Evolutionary conservation across 2,329 filamentous ascomycete species (phyloP).

Genomic region (Penicillium thymicola): DNA sequence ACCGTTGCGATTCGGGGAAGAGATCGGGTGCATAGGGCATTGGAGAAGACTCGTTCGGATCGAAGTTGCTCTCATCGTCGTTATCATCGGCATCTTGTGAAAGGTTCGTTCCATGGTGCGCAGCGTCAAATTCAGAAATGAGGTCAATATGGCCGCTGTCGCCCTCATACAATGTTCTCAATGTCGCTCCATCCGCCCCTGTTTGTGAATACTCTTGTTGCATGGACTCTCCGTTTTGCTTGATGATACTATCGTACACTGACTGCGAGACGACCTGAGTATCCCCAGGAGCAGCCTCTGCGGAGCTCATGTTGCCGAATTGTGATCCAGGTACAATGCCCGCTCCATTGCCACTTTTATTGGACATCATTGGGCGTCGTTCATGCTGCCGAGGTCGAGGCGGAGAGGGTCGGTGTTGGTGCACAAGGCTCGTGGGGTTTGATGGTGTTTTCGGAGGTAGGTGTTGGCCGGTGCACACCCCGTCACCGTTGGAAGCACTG

Average conservation of each 20-base stretch:
- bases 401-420: conserved; percentile 2
- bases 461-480: conserved; percentile 6
- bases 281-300: conserved; percentile 37
- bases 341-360: conserved; percentile 8
- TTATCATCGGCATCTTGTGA: conserved; percentile 53
- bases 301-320: conserved; percentile 33
- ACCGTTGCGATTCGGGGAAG: conserved; percentile 48
- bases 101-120: conserved; percentile 19
- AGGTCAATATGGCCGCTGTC: conserved; percentile 46
- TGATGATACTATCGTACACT: conserved; percentile 41
- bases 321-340: conserved; percentile 20
- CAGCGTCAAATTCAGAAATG: conserved; percentile 37
- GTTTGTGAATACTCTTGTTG: conserved; percentile 22
- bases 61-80: conserved; percentile 35
- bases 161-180: conserved; percentile 40
- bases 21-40: conserved; percentile 37
- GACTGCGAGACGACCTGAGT: conserved; percentile 47
- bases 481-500: neutral
- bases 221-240: conserved; percentile 33
- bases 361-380: conserved; percentile 12
- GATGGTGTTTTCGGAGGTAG: conserved; percentile 10
- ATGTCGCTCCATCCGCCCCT: conserved; percentile 33
- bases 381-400: conserved; percentile 21
- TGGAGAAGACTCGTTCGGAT: conserved; percentile 37
- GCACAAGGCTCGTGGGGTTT: conserved; percentile 7